Conservation (phyloP, 2,329 filamentous ascomycete genomes). For the Aspergillus texensis region DNA sequence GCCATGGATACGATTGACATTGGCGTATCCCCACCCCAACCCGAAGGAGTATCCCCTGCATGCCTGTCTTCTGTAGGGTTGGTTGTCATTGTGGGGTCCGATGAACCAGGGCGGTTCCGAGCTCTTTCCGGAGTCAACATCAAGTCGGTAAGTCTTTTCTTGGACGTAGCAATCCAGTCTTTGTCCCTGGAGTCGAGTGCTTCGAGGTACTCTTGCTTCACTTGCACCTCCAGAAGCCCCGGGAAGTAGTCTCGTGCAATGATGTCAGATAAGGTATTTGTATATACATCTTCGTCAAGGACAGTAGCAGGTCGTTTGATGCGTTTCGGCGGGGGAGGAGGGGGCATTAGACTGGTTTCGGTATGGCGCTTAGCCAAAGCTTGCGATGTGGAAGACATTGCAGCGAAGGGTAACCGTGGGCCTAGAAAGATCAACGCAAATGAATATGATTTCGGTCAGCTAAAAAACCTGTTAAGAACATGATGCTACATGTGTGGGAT, state of each 20-base stretch:
- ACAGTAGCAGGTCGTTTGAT: conserved; percentile 89
- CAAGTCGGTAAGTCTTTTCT: conserved; percentile 70
- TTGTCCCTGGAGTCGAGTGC: conserved; percentile 84
- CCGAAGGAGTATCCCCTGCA: conserved; percentile 36
- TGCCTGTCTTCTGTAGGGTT: conserved; percentile 31
- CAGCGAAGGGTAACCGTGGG: conserved; percentile 1
- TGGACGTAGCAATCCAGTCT: conserved; percentile 83
- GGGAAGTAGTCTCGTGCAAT: conserved; percentile 97
- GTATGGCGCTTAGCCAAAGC: conserved; percentile 39
- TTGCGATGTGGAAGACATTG: conserved; percentile 34
- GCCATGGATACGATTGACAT: conserved; percentile 51
- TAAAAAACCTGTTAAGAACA: background rate
- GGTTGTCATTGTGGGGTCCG: conserved; percentile 57
- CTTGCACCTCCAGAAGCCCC: conserved; percentile 80
- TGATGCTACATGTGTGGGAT: background rate
- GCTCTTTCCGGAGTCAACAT: conserved; percentile 74
- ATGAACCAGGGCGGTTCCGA: conserved; percentile 21
- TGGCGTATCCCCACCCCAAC: conserved; percentile 75
- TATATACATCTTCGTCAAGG: conserved; percentile 92
- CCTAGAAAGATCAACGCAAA: background rate
- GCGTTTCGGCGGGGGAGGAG: conserved; percentile 73
- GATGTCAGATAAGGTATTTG: conserved; percentile 85
- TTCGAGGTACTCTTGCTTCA: conserved; percentile 88
- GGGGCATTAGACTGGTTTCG: conserved; percentile 73
- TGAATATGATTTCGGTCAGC: background rate